phyloP scores from a whole-genome alignment of 306 rosid genomes.

The Psophocarpus tetragonolobus region DNA sequence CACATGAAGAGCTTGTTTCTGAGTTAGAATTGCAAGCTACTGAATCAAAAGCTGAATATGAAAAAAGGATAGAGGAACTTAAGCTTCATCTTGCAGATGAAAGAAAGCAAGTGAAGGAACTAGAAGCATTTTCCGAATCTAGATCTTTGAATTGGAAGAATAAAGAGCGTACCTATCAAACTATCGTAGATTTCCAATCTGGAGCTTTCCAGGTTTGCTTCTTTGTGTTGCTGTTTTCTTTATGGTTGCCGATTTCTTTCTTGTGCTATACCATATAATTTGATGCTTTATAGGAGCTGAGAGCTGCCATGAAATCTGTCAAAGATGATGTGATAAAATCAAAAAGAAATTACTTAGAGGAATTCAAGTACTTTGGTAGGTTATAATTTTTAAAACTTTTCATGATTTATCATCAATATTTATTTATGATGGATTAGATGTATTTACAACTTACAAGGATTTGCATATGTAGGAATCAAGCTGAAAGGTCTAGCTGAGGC shows the following conservation, averaged over 20 bases:
- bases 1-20: slow-evolving; percentile 56
- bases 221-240: slow-evolving; percentile 25
- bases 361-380: slow-evolving; percentile 80
- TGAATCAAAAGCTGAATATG: slow-evolving; percentile 62
- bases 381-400: slow-evolving; percentile 19
- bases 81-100: slow-evolving; percentile 60
- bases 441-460: slow-evolving; percentile 32
- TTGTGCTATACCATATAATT: slow-evolving; percentile 19
- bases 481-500: slow-evolving; percentile 88
- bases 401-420: slow-evolving; percentile 7
- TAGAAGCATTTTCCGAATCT: slow-evolving; percentile 77
- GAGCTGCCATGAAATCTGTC: slow-evolving; percentile 61
- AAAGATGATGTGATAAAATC: slow-evolving; percentile 66
- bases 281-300: slow-evolving; percentile 60
- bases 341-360: slow-evolving; percentile 63
- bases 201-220: slow-evolving; percentile 73
- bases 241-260: slow-evolving; percentile 14
- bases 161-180: slow-evolving; percentile 69
- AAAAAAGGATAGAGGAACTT: slow-evolving; percentile 63
- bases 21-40: slow-evolving; percentile 63
- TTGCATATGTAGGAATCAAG: slow-evolving; percentile 53
- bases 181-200: slow-evolving; percentile 51
- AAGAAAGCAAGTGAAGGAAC: slow-evolving; percentile 64
- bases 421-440: slow-evolving; percentile 23
- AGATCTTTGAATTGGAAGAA: slow-evolving; percentile 75